Evolutionary conservation across 768 basidiomycete species (phyloP).

Genomic region (Leccinum obscurum): DNA sequence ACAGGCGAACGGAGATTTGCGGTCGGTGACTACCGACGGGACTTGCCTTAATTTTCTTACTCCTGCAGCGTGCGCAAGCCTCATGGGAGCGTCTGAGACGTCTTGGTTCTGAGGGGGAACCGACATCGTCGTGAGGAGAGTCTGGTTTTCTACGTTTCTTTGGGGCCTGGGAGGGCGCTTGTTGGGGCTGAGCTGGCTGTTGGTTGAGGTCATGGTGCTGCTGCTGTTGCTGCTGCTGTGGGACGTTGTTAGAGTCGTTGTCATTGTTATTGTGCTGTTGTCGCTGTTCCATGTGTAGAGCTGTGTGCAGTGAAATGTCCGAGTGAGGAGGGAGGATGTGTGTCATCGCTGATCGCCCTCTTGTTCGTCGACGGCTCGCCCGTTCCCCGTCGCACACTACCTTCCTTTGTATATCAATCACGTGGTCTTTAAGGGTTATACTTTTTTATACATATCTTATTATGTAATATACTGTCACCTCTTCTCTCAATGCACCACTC

Average conservation of each 20-base stretch:
- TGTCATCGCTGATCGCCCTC: slow-evolving; percentile 39
- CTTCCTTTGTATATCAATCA: slow-evolving; percentile 27
- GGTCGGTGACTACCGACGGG: slow-evolving; percentile 73
- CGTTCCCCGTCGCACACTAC: background rate
- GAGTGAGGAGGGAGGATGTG: slow-evolving; percentile 49
- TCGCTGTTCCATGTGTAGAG: slow-evolving; percentile 68
- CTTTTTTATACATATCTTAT: slow-evolving; percentile 2
- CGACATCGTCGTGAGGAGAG: slow-evolving; percentile 52
- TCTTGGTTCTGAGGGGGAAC: slow-evolving; percentile 67
- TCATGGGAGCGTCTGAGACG: slow-evolving; percentile 87
- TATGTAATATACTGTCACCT: background rate
- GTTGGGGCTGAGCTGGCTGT: slow-evolving; percentile 28
- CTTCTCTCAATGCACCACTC: slow-evolving; percentile 21
- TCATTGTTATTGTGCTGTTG: slow-evolving; percentile 45
- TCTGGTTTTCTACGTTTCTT: slow-evolving; percentile 67
- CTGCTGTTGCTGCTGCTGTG: slow-evolving; percentile 27
- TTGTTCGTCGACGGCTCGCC: slow-evolving; percentile 1
- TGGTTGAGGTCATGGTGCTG: background rate
- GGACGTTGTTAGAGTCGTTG: slow-evolving; percentile 30
- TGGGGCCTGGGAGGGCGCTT: slow-evolving; percentile 36
- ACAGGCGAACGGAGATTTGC: slow-evolving; percentile 71
- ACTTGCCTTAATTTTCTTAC: slow-evolving; percentile 93
- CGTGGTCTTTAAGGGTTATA: slow-evolving; percentile 12
- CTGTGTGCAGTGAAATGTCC: slow-evolving; percentile 56
- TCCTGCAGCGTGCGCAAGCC: slow-evolving; percentile 90